These are phyloP conservation scores for Puccinia hordei DNA, from an alignment of 1,284 basidiomycete species.

Conservation along the genomic window DNA sequence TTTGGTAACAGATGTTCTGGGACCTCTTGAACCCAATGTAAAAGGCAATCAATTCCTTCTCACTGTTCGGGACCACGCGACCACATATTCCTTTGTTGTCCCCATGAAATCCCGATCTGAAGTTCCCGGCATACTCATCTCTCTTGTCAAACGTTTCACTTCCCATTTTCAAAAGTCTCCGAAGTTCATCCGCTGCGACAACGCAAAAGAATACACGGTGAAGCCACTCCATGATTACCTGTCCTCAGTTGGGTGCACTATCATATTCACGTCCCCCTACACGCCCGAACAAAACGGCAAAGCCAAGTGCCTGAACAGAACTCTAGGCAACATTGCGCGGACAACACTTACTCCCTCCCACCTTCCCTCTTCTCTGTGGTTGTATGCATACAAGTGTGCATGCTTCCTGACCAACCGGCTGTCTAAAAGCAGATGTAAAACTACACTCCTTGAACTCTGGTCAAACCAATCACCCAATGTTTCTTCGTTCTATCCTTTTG, in stretches of 20 bases:
- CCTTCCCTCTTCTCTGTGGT: not conserved
- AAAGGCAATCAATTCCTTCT: not conserved
- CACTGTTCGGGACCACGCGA: not conserved
- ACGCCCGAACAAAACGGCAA: conserved; percentile 27
- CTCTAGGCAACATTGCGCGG: conserved; percentile 6
- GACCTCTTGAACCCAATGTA: not conserved
- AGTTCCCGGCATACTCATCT: not conserved
- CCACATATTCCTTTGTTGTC: not conserved
- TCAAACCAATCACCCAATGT: not conserved
- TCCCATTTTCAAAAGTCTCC: not conserved
- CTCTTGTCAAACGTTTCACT: not conserved
- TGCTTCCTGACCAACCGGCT: conserved; percentile 8
- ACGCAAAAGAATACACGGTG: not conserved
- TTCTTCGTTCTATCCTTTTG: not conserved
- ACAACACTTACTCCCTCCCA: not conserved
- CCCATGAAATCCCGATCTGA: not conserved
- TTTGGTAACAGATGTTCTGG: not conserved
- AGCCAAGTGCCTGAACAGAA: conserved; percentile 12
- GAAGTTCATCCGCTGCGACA: not conserved
- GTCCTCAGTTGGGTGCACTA: not conserved
- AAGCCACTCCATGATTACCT: not conserved
- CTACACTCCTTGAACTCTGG: not conserved
- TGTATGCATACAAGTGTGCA: not conserved
- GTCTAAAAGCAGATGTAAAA: not conserved
- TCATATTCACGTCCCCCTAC: conserved; percentile 7